Conservation (phyloP, 129 eudicot genomes). For the Escallonia rubra region DNA sequence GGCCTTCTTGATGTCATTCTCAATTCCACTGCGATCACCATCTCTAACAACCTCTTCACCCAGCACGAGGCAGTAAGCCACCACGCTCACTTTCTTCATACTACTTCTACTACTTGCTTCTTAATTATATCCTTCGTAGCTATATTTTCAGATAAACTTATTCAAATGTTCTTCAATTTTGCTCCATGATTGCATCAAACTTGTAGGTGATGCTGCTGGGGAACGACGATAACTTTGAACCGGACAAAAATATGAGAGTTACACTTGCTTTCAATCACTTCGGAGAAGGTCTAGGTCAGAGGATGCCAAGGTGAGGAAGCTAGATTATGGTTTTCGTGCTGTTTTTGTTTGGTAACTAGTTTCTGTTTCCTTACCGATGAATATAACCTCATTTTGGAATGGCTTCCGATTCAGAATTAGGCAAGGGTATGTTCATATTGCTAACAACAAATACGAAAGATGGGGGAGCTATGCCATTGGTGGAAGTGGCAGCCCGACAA, state of each 20-base stretch:
- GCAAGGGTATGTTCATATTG: slow-evolving; percentile 11
- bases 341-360: background rate
- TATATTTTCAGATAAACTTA: too few relatives aligned
- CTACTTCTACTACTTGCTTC: too few relatives aligned
- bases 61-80: background rate
- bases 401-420: background rate
- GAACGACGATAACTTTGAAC: background rate
- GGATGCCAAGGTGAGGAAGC: background rate
- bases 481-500: slow-evolving; percentile 10
- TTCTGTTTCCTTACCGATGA: background rate
- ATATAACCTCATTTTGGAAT: background rate
- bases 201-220: background rate
- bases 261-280: background rate
- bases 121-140: too few relatives aligned
- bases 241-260: background rate
- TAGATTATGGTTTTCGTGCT: too few relatives aligned
- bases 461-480: slow-evolving; percentile 16
- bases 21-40: background rate
- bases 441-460: slow-evolving; percentile 8
- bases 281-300: background rate
- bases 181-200: background rate
- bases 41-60: background rate
- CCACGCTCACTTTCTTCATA: too few relatives aligned
- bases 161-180: background rate
- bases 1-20: background rate